Conservation (phyloP, 495 filamentous ascomycete genomes). For the Saxophila tyrrhenica region DNA sequence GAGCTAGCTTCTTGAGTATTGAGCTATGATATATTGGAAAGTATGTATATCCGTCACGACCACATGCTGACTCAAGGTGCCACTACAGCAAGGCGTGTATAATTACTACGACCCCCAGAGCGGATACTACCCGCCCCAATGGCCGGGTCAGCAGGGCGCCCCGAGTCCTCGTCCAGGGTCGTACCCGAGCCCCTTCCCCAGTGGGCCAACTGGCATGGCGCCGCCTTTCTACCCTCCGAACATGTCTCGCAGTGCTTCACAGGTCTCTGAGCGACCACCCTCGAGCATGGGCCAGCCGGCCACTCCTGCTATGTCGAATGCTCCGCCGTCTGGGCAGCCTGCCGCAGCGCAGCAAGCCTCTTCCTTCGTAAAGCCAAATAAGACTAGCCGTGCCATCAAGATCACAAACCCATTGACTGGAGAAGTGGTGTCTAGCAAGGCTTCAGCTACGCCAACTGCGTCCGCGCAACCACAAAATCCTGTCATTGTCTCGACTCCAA, state of each 20-base stretch:
- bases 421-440: constrained; percentile 47
- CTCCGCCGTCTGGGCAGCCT: constrained; percentile 36
- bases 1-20: no score
- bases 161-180: constrained; percentile 23
- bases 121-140: constrained; percentile 39
- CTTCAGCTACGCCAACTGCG: constrained; percentile 38
- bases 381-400: constrained; percentile 55
- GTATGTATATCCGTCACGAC: background rate
- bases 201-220: constrained; percentile 37
- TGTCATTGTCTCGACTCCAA: constrained; percentile 53
- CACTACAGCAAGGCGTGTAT: constrained; percentile 15
- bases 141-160: constrained; percentile 26
- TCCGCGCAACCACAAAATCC: constrained; percentile 8
- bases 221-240: constrained; percentile 42
- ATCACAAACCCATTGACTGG: constrained; percentile 74
- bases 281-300: constrained; percentile 66
- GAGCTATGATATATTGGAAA: no score
- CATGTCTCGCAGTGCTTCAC: constrained; percentile 76
- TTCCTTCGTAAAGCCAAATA: constrained; percentile 27
- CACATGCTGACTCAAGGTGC: background rate
- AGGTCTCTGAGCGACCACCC: constrained; percentile 65
- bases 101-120: constrained; percentile 25
- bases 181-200: constrained; percentile 18
- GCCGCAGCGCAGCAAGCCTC: constrained; percentile 34
- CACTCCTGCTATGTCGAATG: constrained; percentile 46